These are phyloP conservation scores for Nicotiana sylvestris DNA, from an alignment of 257 asterid species.

Conservation along the genomic window DNA sequence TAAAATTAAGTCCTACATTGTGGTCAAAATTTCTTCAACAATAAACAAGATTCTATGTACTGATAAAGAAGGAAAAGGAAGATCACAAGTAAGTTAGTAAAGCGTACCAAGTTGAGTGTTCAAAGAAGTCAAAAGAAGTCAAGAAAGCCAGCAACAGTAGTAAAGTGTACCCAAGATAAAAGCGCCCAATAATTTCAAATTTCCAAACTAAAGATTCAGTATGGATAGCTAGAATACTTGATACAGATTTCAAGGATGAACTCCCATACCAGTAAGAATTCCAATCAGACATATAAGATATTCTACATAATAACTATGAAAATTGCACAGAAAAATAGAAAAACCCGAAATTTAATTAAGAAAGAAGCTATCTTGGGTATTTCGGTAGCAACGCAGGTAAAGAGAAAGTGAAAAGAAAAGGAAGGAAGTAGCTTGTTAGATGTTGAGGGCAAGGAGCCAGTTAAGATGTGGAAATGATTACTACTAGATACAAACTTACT, in stretches of 20 bases:
- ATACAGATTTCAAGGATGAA: not conserved
- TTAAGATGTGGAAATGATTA: not conserved
- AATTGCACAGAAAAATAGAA: not conserved
- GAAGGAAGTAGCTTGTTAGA: not conserved
- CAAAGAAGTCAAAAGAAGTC: not conserved
- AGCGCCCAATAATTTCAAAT: not conserved
- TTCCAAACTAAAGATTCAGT: conserved; percentile 1
- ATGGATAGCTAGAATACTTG: not conserved
- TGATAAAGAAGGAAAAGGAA: not conserved
- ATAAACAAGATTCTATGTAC: not conserved
- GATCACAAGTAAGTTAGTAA: not conserved
- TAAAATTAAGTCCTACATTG: not conserved
- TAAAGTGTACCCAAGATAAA: not conserved
- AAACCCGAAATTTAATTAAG: not conserved
- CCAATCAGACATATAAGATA: not conserved
- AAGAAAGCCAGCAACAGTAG: not conserved
- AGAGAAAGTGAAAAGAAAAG: not conserved
- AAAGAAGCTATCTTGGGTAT: not conserved
- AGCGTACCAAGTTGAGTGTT: not conserved
- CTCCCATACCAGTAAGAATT: not conserved
- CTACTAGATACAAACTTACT: conserved; percentile 39
- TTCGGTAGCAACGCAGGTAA: not conserved
- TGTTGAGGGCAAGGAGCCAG: not conserved
- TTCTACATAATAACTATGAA: not conserved
- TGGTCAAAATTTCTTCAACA: not conserved